phyloP scores from a whole-genome alignment of 495 filamentous ascomycete genomes.

The Penicillium bovifimosum region DNA sequence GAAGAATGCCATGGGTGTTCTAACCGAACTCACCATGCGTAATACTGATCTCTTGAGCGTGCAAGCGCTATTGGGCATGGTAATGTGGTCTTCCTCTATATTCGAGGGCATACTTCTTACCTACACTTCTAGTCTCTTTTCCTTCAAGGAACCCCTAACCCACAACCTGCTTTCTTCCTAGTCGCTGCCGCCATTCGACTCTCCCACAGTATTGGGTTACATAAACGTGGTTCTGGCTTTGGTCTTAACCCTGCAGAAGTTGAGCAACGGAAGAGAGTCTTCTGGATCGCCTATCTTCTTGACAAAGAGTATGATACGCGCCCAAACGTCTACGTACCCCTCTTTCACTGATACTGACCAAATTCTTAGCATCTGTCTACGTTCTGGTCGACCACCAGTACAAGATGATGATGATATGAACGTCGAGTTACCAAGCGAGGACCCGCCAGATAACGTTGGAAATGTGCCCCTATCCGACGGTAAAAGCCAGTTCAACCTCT shows the following conservation, averaged over 20 bases:
- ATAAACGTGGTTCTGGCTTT: slow-evolving; percentile 87
- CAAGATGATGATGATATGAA: slow-evolving; percentile 99
- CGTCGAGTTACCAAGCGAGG: slow-evolving; percentile 87
- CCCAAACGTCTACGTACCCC: too few species aligned
- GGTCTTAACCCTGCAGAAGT: slow-evolving; percentile 85
- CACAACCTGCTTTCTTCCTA: slow-evolving; percentile 89
- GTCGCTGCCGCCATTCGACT: slow-evolving; percentile 89
- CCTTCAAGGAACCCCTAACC: slow-evolving; percentile 93
- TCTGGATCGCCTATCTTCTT: slow-evolving; percentile 95
- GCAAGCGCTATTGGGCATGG: slow-evolving; percentile 94
- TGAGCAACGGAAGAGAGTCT: slow-evolving; percentile 93
- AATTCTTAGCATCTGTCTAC: slow-evolving; percentile 63
- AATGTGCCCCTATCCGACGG: slow-evolving; percentile 87
- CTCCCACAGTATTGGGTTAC: slow-evolving; percentile 89
- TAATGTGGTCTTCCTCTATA: slow-evolving; percentile 23
- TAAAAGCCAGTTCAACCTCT: slow-evolving; percentile 91
- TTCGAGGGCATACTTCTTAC: background rate
- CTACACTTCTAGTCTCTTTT: slow-evolving; percentile 63
- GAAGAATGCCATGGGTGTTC: slow-evolving; percentile 92
- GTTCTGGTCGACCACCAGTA: slow-evolving; percentile 85
- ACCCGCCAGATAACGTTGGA: slow-evolving; percentile 86
- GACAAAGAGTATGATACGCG: slow-evolving; percentile 69
- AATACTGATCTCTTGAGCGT: slow-evolving; percentile 95
- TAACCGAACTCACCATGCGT: slow-evolving; percentile 87
- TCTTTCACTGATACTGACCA: slow-evolving; percentile 12